These are phyloP conservation scores for Conringia planisiliqua DNA, from an alignment of 345 rosid species.

Conservation along the genomic window DNA sequence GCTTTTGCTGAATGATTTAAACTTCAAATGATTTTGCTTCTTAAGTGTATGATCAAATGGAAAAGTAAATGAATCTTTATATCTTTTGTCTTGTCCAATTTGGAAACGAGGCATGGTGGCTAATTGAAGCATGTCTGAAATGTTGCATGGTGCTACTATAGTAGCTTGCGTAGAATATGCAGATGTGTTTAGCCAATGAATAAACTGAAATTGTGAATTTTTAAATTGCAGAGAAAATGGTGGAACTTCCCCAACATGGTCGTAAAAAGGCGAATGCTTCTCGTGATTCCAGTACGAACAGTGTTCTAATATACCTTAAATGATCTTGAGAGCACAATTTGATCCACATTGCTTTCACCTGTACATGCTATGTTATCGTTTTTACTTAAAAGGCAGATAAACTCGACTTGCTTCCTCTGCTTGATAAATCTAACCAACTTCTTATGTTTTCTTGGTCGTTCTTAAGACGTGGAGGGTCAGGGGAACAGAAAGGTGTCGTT, in stretches of 20 bases:
- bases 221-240: no score
- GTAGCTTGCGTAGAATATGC: no score
- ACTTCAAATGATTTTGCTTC: no score
- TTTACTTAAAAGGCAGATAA: background rate
- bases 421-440: background rate
- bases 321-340: background rate
- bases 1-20: no score
- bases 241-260: background rate
- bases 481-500: slow-evolving; percentile 52
- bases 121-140: no score
- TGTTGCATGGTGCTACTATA: no score
- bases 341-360: background rate
- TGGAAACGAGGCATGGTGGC: no score
- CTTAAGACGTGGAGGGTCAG: slow-evolving; percentile 58
- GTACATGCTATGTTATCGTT: background rate
- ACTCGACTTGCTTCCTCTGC: slow-evolving; percentile 1
- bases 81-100: no score
- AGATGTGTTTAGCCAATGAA: no score
- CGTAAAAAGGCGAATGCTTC: slow-evolving; percentile 5
- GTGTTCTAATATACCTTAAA: background rate
- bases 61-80: no score
- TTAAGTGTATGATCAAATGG: no score
- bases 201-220: no score
- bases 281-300: slow-evolving; percentile 11
- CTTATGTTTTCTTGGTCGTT: slow-evolving; percentile 23